Percentiles rank a stretch among this genome's conserved stretches.
These are phyloP conservation scores for Salix brachista DNA, from an alignment of 345 rosid species.

Conservation along the genomic window DNA sequence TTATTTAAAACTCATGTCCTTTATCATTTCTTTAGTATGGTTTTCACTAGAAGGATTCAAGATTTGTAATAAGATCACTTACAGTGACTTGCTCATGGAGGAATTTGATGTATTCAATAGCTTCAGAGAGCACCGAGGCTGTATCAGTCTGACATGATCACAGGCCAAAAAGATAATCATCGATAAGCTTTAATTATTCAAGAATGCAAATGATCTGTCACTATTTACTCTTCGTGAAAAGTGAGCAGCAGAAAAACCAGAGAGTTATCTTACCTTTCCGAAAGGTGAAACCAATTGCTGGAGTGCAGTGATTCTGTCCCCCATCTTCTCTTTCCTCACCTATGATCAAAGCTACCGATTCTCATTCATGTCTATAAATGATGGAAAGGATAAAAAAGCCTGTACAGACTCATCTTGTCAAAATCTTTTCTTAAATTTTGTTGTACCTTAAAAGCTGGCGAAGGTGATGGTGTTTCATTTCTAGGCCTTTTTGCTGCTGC, in stretches of 20 bases:
- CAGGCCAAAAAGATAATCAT: background rate
- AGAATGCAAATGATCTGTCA: conserved; percentile 21
- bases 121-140: conserved; percentile 99
- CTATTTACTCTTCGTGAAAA: conserved; percentile 10
- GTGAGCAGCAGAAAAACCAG: conserved; percentile 13
- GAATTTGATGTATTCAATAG: conserved; percentile 93
- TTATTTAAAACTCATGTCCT: background rate
- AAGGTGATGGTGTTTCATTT: conserved; percentile 66
- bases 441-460: conserved; percentile 91
- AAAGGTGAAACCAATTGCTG: conserved; percentile 99
- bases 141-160: conserved; percentile 78
- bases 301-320: conserved; percentile 99
- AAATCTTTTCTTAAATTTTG: conserved; percentile 12
- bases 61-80: conserved; percentile 26
- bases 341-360: conserved; percentile 26
- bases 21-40: background rate
- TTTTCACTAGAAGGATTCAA: background rate
- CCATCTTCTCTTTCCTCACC: conserved; percentile 99
- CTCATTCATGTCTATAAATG: conserved; percentile 6
- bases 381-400: background rate
- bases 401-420: background rate
- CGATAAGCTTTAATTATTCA: conserved; percentile 9
- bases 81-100: conserved; percentile 89
- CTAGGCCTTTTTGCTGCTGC: conserved; percentile 62
- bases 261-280: conserved; percentile 71